A percentile compares a stretch with the other conserved stretches of the same genome.
Conservation (phyloP, 1,139 yeast species). For the Yamadazyma taylorii region DNA sequence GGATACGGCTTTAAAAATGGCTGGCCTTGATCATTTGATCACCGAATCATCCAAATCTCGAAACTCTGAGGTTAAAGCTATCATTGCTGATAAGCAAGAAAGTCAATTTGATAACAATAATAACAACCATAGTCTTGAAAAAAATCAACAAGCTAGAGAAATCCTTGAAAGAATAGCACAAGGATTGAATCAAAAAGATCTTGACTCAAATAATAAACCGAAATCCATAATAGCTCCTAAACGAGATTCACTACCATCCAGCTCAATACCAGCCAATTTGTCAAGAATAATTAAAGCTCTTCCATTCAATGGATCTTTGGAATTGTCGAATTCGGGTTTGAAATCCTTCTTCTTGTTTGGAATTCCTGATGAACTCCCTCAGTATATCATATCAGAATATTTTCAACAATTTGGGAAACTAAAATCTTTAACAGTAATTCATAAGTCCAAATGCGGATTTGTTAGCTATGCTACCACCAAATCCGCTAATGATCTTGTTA, state of each 20-base stretch:
- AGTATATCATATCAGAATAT: constrained; percentile 52
- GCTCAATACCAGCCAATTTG: constrained; percentile 46
- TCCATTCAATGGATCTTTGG: constrained; percentile 60
- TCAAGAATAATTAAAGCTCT: constrained; percentile 51
- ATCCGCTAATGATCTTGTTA: constrained; percentile 58
- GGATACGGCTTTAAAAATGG: constrained; percentile 79
- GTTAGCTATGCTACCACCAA: constrained; percentile 50
- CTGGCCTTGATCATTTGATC: constrained; percentile 47
- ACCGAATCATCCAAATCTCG: constrained; percentile 10
- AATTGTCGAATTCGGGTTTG: constrained; percentile 34
- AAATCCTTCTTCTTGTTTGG: constrained; percentile 74
- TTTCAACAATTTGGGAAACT: constrained; percentile 48
- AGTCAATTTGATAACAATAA: constrained; percentile 40
- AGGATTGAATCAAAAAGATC: constrained; percentile 6
- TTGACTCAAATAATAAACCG: too few relatives aligned
- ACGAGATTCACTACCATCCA: constrained; percentile 7
- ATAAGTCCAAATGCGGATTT: constrained; percentile 66
- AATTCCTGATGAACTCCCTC: constrained; percentile 64
- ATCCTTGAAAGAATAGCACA: constrained; percentile 11
- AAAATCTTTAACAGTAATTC: constrained; percentile 53
- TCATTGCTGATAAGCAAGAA: constrained; percentile 39
- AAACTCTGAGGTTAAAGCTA: constrained; percentile 44
- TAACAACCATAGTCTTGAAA: constrained; percentile 18
- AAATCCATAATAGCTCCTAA: too few relatives aligned
- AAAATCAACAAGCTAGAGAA: constrained; percentile 12